Base-by-base conservation (phyloP, 768 basidiomycete genomes). In the Melanogaster broomeanus region DNA sequence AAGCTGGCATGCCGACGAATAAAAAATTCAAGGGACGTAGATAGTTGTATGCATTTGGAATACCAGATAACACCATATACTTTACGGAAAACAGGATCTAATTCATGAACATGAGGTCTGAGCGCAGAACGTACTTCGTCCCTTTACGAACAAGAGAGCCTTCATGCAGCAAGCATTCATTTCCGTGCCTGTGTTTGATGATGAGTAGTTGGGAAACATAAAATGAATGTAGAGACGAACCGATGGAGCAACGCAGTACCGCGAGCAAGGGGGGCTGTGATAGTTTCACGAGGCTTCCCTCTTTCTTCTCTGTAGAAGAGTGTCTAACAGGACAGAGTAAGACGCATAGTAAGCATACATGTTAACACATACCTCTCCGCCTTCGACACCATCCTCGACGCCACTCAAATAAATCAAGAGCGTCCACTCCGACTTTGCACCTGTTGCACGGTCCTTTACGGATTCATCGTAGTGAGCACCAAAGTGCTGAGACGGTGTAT, bases 1-100 rank as follows among this genome's bases (percentile, higher is more conserved):
- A 98, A 71, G 93, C 90, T 40, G 95, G 93, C 2, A 85, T 96
- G 81, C 90, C 92, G 15, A 72, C 61, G 38, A 72, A 74, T 50
- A 85, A 81, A 73, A 86, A 79, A 64, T 64, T 61, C 15, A 88
- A 79, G 67, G 70, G 74, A 25, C 73, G 77, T 54, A 63, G 75
- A 53, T 72, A 69, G 59, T 53, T 28, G 9, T 39, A 40, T 24
- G 25, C 25, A 19, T 33, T 9, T n/a, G 10, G 24, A 30, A 22
- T 38, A 10, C 1, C 6, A 45, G 10, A 25, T n/a, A n/a, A 27
- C 16, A 21, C 22, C 22, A 43, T 31, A 15, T 13, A 22, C 45
- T n/a, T 10, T 37, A 37, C 18, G 34, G 21, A 33, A 11, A 16
- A 38, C 21, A 16, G 2, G 43, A 41, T 24, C 71, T 59, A 76